These are phyloP conservation scores for Solanum dulcamara DNA, from an alignment of 257 asterid species.

Conservation along the genomic window DNA sequence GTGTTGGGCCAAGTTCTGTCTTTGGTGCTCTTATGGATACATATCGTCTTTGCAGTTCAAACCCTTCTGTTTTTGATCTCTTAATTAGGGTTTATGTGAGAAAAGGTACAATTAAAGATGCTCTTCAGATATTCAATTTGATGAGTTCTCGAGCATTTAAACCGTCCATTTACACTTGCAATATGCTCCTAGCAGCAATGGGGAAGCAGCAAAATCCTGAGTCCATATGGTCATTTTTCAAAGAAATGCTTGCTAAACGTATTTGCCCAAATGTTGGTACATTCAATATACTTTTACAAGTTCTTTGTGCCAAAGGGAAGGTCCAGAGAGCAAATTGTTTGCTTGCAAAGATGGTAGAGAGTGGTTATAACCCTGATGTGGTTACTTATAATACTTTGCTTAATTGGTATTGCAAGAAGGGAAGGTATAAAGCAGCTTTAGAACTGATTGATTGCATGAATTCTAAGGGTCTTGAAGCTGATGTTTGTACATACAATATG, in stretches of 20 bases:
- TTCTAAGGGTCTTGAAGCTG: slow-evolving; percentile 63
- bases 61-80: slow-evolving; percentile 86
- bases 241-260: slow-evolving; percentile 52
- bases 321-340: slow-evolving; percentile 57
- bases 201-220: slow-evolving; percentile 25
- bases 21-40: slow-evolving; percentile 65
- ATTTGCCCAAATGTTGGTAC: slow-evolving; percentile 59
- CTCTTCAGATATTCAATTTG: slow-evolving; percentile 42
- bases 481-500: slow-evolving; percentile 71
- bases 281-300: slow-evolving; percentile 62
- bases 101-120: slow-evolving; percentile 36
- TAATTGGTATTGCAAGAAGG: slow-evolving; percentile 75
- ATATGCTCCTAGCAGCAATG: slow-evolving; percentile 56
- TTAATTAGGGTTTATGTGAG: slow-evolving; percentile 60
- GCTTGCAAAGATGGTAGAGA: slow-evolving; percentile 69
- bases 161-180: slow-evolving; percentile 71
- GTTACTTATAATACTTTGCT: slow-evolving; percentile 84
- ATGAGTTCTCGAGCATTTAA: slow-evolving; percentile 54
- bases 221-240: slow-evolving; percentile 61
- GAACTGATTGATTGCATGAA: slow-evolving; percentile 69
- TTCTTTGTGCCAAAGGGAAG: slow-evolving; percentile 62
- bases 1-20: slow-evolving; percentile 38
- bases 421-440: slow-evolving; percentile 56
- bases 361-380: slow-evolving; percentile 69
- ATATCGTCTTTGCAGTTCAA: slow-evolving; percentile 68